Percentiles rank a stretch among this genome's conserved stretches.
Conservation (phyloP, 192 early-diverging fungal genomes). For the Podila epigama region DNA sequence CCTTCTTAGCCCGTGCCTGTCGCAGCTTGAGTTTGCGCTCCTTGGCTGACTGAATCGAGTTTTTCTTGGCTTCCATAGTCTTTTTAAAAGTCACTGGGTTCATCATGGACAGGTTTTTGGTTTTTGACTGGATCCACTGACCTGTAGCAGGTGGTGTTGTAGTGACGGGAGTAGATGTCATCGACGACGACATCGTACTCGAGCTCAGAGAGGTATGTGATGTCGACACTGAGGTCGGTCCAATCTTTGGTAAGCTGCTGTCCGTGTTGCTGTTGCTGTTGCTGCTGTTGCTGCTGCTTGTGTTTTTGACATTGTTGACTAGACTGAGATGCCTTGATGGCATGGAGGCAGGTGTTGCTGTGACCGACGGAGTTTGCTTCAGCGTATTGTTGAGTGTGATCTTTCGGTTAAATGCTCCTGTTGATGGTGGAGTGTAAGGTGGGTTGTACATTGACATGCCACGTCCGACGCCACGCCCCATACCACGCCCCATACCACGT, state of each 20-base stretch:
- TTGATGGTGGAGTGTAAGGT: neutral
- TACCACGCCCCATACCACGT: conserved; percentile 15
- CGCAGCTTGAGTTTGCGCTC: conserved; percentile 18
- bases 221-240: no score
- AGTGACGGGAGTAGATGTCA: neutral
- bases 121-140: conserved; percentile 46
- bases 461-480: neutral
- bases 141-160: neutral
- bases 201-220: no score
- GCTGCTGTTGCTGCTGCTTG: neutral
- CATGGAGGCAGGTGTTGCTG: neutral
- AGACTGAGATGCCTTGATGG: conserved; percentile 31
- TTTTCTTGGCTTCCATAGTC: conserved; percentile 46
- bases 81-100: conserved; percentile 34
- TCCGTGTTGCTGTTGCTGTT: neutral
- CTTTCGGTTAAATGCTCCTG: conserved; percentile 19
- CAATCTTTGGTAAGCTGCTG: no score
- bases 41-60: conserved; percentile 32
- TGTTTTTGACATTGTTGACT: conserved; percentile 8
- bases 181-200: neutral
- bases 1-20: conserved; percentile 19
- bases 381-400: conserved; percentile 32
- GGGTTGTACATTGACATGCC: neutral
- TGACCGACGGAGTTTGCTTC: neutral
- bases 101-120: conserved; percentile 46